Evolutionary conservation across 2,329 filamentous ascomycete species (phyloP), one percentile per base, ranked within the genome.

Genomic region (Thelonectria rubi): DNA sequence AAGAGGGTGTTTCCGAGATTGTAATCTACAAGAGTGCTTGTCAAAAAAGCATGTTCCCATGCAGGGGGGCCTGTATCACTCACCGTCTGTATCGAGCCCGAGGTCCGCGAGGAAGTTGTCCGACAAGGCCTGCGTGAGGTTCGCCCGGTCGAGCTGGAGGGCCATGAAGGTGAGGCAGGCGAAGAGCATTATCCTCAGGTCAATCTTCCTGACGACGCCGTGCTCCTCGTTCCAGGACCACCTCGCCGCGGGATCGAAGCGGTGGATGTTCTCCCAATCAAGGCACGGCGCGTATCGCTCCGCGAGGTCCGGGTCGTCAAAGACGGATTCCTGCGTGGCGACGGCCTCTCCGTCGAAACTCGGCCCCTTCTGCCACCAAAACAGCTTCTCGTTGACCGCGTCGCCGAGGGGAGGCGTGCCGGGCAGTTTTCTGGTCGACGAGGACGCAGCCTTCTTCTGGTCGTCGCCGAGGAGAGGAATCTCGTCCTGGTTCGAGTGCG

Each of bases 111-210:
- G 68, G 32, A 84, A 81, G 53, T 82, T 80, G 64, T 84, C 81
- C 0, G 81, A 79, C 18, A 83, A 58, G 1, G 82, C 82, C 63
- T 84, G 80, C 1, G 67, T 51, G 15, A 84, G 71, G 64, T 84
- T 84, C 5, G 79, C 78, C 0, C 81, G 74, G 53, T 84, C 82
- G 0, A 85, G 74, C 61, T 86, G 82, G 26, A 86, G 77, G 17
- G 71, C 74, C 59, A 76, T 69, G 43, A 74, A 73, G 60, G 69
- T 82, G 60, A 83, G 67, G 37, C 82, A 82, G 1, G 77, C 72
- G 75, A 79, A 84, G 3, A 80, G 57, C 79, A 82, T 81, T 58
- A 84, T 82, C 11, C 77, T 68, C 12, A 72, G 60, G 58, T 80
- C 78, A 11, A 79, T 74, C 69, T 79, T 79, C 24, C 76, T 74